Evolutionary conservation across 1,284 basidiomycete species (phyloP), one percentile per base, ranked within the genome.

Genomic region (Pseudozyma pruni): DNA sequence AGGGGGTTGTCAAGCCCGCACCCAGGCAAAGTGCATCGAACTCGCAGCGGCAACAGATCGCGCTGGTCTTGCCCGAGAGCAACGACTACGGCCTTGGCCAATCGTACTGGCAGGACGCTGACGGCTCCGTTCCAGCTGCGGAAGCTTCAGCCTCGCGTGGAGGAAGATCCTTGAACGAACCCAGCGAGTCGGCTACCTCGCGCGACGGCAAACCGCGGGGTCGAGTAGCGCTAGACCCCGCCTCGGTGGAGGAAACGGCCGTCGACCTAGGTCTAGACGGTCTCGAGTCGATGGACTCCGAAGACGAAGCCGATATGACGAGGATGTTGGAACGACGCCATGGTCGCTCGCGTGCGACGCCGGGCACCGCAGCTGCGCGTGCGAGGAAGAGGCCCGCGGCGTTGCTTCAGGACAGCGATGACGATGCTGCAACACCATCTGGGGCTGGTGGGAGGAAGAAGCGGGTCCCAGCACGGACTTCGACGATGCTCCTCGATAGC

Each of bases 11-110:
- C 10, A 37, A 11, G 19, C 23, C 10, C 38, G 23, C 31, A 16
- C 35, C 10, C 23, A 7, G 6, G 14, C 23, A 1, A 33, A 14
- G n/a, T 19, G 40, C 46, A 3, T 6, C 32, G 17, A 20, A 35
- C 19, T 29, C 31, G 23, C 27, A 29, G 27, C 47, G 47, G 13
- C 39, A 40, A 1, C 41, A 53, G 32, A 40, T 74, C 9, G 47
- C 44, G 2, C 34, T 74, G 55, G 51, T 58, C 20, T 33, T 74
- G 17, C 52, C 58, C 6, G 60, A 74, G 37, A 49, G 54, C 20
- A 51, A 62, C 27, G 60, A 72, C 34, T 72, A 63, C 33, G 72
- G 69, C 3, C 25, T 63, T 11, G 72, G 72, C 13, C 43, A 47
- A 16, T 43, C 50, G 13, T 72, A 63, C 37, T 60, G 49, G 52